These are phyloP conservation scores for Coccomyxa subellipsoidea DNA, from an alignment of 163 green algal species.

Conservation along the genomic window DNA sequence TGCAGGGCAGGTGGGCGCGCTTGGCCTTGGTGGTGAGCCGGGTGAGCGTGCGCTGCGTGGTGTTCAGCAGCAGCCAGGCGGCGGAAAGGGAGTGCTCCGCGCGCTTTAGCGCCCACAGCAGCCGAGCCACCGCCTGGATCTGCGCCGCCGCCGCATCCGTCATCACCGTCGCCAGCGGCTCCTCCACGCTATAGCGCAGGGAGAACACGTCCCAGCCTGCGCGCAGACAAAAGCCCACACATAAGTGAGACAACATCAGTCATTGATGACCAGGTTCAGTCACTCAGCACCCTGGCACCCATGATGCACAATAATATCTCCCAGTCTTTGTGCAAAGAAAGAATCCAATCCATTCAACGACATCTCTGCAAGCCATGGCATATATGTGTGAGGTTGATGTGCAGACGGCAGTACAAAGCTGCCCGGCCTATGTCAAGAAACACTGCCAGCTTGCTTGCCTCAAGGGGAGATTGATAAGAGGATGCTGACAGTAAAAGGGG, in stretches of 20 bases:
- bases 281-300: too few species aligned
- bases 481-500: too few species aligned
- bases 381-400: too few species aligned
- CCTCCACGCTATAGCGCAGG: slow-evolving; percentile 67
- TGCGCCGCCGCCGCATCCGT: slow-evolving; percentile 48
- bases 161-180: slow-evolving; percentile 73
- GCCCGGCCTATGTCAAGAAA: too few species aligned
- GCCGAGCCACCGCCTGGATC: slow-evolving; percentile 67
- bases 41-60: slow-evolving; percentile 19
- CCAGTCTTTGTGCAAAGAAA: too few species aligned
- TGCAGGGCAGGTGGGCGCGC: slow-evolving; percentile 11
- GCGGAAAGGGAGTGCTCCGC: slow-evolving; percentile 60
- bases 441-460: too few species aligned
- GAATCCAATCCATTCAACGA: too few species aligned
- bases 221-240: neutral
- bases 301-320: too few species aligned
- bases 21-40: neutral
- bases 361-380: too few species aligned
- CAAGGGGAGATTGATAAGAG: too few species aligned
- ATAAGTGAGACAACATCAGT: too few species aligned
- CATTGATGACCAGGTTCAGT: neutral
- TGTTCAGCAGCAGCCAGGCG: slow-evolving; percentile 50
- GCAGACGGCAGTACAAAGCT: too few species aligned
- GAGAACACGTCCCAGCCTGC: slow-evolving; percentile 84
- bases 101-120: slow-evolving; percentile 81